Evolutionary conservation across 1,284 basidiomycete species (phyloP).

Genomic region (Athelia psychrophila): DNA sequence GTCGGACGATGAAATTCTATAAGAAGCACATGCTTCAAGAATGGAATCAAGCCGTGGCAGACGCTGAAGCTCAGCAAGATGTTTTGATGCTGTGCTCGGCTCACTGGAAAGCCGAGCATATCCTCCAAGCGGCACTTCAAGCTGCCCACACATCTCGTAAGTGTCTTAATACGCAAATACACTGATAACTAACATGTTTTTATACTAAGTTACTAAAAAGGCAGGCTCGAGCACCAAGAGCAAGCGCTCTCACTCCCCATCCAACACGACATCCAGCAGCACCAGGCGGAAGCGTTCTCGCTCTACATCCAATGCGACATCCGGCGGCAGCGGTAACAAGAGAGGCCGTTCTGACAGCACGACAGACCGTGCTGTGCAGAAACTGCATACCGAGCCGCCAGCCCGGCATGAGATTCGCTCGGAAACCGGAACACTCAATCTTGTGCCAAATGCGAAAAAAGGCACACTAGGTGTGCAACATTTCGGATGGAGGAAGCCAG

Average conservation of each 20-base stretch:
- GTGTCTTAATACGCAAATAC: background rate
- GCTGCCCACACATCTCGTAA: background rate
- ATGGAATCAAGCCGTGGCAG: background rate
- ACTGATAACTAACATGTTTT: background rate
- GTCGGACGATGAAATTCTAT: background rate
- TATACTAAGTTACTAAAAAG: background rate
- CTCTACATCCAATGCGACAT: background rate
- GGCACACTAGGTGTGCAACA: no score
- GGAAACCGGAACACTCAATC: no score
- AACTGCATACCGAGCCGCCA: no score
- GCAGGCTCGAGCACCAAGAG: background rate
- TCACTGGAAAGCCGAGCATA: slow-evolving; percentile 1
- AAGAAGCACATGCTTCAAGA: background rate
- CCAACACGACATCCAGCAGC: no score
- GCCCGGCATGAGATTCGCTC: no score
- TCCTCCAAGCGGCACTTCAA: background rate
- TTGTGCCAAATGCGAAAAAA: no score
- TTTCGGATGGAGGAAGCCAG: no score
- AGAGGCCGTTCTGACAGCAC: no score
- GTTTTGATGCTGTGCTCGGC: background rate
- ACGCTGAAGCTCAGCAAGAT: background rate
- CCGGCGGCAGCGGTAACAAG: no score
- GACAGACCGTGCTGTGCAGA: no score
- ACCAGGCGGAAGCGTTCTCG: no score
- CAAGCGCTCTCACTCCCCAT: no score